Conservation (phyloP, 495 filamentous ascomycete genomes). For the Clohesyomyces aquaticus region DNA sequence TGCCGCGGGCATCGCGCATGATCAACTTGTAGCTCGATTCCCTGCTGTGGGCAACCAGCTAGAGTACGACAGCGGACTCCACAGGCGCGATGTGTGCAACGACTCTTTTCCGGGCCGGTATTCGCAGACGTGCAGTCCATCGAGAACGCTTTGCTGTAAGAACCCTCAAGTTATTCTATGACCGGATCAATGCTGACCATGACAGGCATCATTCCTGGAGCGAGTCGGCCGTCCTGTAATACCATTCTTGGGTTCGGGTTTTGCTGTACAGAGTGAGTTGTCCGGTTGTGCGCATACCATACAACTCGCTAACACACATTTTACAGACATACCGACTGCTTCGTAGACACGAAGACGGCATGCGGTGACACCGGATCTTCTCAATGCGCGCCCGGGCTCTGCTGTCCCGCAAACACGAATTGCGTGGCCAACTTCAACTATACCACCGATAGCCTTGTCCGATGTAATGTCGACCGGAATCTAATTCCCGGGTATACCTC, state of each 20-base stretch:
- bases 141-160: conserved; percentile 22
- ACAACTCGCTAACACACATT: background rate
- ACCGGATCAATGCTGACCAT: background rate
- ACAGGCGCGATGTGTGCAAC: conserved; percentile 20
- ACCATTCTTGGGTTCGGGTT: conserved; percentile 11
- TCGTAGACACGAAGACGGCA: background rate
- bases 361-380: conserved; percentile 3
- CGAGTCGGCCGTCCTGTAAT: conserved; percentile 7
- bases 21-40: background rate
- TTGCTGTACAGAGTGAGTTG: conserved; percentile 24
- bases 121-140: conserved; percentile 2
- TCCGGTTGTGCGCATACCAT: background rate
- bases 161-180: background rate
- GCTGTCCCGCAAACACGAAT: conserved; percentile 15
- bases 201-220: conserved; percentile 12
- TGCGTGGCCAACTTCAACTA: conserved; percentile 10
- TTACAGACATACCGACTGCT: conserved; percentile 21
- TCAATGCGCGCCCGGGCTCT: conserved; percentile 9
- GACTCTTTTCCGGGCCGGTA: conserved; percentile 10
- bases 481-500: conserved; percentile 19
- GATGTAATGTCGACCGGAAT: conserved; percentile 14
- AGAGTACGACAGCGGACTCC: conserved; percentile 5
- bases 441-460: background rate
- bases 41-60: background rate
- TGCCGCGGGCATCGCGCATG: background rate